Conservation (phyloP, 305 asterid genomes). For the Plantago lanceolata region DNA sequence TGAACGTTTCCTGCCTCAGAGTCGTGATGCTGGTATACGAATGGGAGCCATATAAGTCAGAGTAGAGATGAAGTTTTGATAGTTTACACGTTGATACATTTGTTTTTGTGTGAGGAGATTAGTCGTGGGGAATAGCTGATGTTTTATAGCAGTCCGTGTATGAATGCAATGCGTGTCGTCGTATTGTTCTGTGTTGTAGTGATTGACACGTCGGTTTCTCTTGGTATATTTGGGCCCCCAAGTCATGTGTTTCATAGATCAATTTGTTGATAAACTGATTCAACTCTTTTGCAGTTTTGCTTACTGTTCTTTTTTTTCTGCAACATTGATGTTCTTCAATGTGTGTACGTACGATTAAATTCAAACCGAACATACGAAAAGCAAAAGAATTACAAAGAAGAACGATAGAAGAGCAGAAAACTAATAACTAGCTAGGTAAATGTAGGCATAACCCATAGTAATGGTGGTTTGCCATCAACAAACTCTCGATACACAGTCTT, state of each 20-base stretch:
- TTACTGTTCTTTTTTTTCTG: too few relatives aligned
- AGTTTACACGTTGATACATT: neutral
- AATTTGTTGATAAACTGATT: too few relatives aligned
- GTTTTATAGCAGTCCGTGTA: neutral
- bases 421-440: too few relatives aligned
- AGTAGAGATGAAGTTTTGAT: neutral
- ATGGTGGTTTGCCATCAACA: too few relatives aligned
- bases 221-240: neutral
- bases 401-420: too few relatives aligned
- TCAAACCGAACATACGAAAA: too few relatives aligned
- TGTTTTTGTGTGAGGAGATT: neutral
- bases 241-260: neutral
- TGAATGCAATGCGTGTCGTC: neutral
- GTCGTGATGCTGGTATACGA: conserved; percentile 46
- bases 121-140: neutral
- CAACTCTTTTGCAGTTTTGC: too few relatives aligned
- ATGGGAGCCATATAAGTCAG: conserved; percentile 35
- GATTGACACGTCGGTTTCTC: neutral
- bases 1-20: conserved; percentile 22
- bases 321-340: too few relatives aligned
- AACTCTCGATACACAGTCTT: too few relatives aligned
- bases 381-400: too few relatives aligned
- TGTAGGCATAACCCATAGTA: too few relatives aligned
- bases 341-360: too few relatives aligned
- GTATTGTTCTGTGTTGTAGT: neutral